Percentiles rank a stretch among this genome's conserved stretches.
These are phyloP conservation scores for Cocos nucifera DNA, from an alignment of 176 grass and related monocot genomes.

Conservation along the genomic window DNA sequence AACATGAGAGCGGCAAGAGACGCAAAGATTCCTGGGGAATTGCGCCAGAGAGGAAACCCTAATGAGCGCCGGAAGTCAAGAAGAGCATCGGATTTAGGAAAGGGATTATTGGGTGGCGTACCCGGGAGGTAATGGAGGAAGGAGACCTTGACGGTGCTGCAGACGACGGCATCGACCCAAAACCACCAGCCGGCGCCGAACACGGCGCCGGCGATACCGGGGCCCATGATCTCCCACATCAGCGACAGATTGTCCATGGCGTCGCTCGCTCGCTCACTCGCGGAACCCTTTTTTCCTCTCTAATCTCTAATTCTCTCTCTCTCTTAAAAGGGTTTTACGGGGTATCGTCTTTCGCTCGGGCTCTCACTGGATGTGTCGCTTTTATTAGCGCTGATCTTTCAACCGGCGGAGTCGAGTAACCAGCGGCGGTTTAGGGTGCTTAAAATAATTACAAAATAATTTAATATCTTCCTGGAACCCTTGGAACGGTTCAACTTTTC, in stretches of 20 bases:
- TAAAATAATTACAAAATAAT: no score
- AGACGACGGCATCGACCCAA: conserved; percentile 96
- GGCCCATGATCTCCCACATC: conserved; percentile 79
- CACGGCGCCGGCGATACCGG: conserved; percentile 70
- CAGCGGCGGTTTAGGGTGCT: no score
- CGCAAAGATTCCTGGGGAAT: conserved; percentile 24
- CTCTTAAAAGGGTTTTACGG: no score
- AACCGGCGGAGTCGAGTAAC: no score
- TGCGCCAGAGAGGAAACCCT: background rate
- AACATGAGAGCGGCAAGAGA: conserved; percentile 61
- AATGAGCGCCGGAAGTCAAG: background rate
- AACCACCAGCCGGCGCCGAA: conserved; percentile 97
- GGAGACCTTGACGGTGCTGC: conserved; percentile 67
- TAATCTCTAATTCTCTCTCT: no score
- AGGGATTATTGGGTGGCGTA: conserved; percentile 12
- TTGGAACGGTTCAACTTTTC: no score
- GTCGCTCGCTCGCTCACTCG: no score
- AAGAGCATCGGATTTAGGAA: background rate
- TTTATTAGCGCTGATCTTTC: no score
- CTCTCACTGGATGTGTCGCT: no score
- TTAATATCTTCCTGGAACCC: no score
- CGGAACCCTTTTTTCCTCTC: no score
- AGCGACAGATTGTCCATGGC: conserved; percentile 59
- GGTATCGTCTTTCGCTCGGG: no score
- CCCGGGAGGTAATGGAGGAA: conserved; percentile 96